Conservation (phyloP, 352 stramenopile genomes). For the Pythium scleroteichum region DNA sequence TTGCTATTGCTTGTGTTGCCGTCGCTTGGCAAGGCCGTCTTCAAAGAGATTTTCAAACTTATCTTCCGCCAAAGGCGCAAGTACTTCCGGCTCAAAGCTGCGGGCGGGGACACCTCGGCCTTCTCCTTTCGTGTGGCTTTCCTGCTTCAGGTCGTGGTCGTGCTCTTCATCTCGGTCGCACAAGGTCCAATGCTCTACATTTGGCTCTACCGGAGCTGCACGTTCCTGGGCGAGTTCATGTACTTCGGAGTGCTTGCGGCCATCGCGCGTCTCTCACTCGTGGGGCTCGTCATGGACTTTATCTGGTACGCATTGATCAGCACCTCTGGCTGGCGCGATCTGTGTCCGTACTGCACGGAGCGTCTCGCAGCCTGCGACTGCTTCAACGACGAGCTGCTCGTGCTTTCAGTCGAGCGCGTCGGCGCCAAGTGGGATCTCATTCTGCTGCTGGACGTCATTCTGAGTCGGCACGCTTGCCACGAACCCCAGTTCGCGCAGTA, state of each 20-base stretch:
- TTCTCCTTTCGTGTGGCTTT: constrained; percentile 70
- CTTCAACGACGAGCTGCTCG: constrained; percentile 69
- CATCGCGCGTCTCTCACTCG: constrained; percentile 54
- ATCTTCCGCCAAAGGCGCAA: constrained; percentile 72
- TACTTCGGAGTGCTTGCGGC: constrained; percentile 63
- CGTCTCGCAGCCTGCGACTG: constrained; percentile 64
- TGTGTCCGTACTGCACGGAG: constrained; percentile 70
- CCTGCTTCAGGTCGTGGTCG: constrained; percentile 51
- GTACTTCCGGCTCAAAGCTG: constrained; percentile 55
- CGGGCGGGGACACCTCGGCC: constrained; percentile 36
- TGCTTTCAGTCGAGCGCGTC: constrained; percentile 56
- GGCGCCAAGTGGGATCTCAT: constrained; percentile 72
- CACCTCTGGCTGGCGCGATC: constrained; percentile 56
- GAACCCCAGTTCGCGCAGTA: constrained; percentile 59
- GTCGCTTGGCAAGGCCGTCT: constrained; percentile 61
- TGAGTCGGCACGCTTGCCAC: constrained; percentile 43
- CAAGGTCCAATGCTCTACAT: constrained; percentile 70
- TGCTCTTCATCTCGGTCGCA: constrained; percentile 47
- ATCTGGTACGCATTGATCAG: constrained; percentile 58
- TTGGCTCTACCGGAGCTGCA: constrained; percentile 57
- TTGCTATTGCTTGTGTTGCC: constrained; percentile 53
- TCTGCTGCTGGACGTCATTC: constrained; percentile 47
- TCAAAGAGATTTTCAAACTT: constrained; percentile 78
- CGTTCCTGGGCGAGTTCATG: constrained; percentile 68
- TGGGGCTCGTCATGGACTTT: constrained; percentile 53